Evolutionary conservation across 345 rosid species (phyloP), one percentile per base, ranked within the genome.

Genomic region (Jatropha curcas): DNA sequence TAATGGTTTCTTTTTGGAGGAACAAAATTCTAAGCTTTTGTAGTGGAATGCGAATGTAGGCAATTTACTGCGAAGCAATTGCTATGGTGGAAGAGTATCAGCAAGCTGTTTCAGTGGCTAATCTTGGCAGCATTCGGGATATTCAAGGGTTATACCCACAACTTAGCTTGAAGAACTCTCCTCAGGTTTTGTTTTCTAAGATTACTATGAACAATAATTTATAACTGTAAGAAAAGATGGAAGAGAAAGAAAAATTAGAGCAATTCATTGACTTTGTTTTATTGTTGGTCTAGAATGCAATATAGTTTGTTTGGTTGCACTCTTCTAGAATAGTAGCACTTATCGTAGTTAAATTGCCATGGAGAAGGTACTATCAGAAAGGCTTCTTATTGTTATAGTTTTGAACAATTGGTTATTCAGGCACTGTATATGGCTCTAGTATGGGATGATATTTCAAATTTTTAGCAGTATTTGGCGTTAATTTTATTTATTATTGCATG

Each of bases 71-170:
- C 62, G 99, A 95, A 80, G 96, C 96, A 6, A 80, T 78, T 71
- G 93, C 92, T 22, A 90, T 93, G 97, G 96, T 91, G 71, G 99
- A 95, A 80, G 99, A 92, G 72, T 88, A 91, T 82, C 97, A 92
- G 63, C 99, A 93, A 81, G 96, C 92, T 63, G 85, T 82, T 77
- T 88, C 91, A 0, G 86, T 84, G 57, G 88, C 88, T 72, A 87
- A 77, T 83, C 84, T 86, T 39, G 91, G 99, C 2, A 93, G 96
- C 28, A 76, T 88, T 71, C 89, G 97, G 19, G 99, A 92, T 78
- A 82, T 87, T 71, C 97, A 86, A 60, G 85, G 89, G 39, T 73
- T 89, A 16, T 87, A 85, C 34, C 82, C 88, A 6, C 97, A 88
- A 71, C 87, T 86, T 60, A 89, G 96, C 75, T 86, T 90, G 76